Evolutionary conservation across 129 eudicot genomes (phyloP).

Genomic region (Gnaphalium uliginosum): DNA sequence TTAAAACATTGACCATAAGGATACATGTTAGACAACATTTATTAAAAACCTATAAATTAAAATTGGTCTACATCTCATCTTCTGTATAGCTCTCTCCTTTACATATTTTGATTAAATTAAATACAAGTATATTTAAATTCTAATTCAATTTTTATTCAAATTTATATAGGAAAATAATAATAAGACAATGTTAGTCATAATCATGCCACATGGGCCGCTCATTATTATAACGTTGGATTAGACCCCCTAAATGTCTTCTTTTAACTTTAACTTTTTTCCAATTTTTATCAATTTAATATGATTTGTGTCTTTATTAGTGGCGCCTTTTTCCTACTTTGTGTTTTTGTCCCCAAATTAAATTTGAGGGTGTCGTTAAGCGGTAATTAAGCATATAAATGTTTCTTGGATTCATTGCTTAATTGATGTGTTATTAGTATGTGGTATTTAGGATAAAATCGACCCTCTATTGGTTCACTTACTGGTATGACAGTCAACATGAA

Average conservation of each 20-base stretch:
- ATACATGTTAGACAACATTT: too few relatives aligned
- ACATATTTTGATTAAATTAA: too few relatives aligned
- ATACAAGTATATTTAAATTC: too few relatives aligned
- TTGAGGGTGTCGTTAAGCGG: neutral
- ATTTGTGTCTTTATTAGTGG: conserved; percentile 16
- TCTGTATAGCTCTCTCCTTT: too few relatives aligned
- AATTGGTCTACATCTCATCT: too few relatives aligned
- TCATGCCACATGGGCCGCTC: conserved; percentile 26
- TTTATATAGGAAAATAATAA: neutral
- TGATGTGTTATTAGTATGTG: neutral
- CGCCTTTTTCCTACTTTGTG: neutral
- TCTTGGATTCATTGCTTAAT: neutral
- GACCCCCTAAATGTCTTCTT: conserved; percentile 21
- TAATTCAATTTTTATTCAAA: too few relatives aligned
- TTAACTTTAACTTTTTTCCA: conserved; percentile 8
- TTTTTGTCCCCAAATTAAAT: neutral
- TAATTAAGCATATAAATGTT: neutral
- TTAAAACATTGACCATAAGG: too few relatives aligned
- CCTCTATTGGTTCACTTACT: too few relatives aligned
- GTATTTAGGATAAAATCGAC: too few relatives aligned
- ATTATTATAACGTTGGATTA: conserved; percentile 24
- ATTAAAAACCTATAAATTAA: too few relatives aligned
- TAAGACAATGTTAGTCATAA: conserved; percentile 24
- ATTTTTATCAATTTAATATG: conserved; percentile 12
- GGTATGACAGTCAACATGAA: too few relatives aligned